phyloP scores from a whole-genome alignment of 768 basidiomycete species.

The Grammothele lineata region DNA sequence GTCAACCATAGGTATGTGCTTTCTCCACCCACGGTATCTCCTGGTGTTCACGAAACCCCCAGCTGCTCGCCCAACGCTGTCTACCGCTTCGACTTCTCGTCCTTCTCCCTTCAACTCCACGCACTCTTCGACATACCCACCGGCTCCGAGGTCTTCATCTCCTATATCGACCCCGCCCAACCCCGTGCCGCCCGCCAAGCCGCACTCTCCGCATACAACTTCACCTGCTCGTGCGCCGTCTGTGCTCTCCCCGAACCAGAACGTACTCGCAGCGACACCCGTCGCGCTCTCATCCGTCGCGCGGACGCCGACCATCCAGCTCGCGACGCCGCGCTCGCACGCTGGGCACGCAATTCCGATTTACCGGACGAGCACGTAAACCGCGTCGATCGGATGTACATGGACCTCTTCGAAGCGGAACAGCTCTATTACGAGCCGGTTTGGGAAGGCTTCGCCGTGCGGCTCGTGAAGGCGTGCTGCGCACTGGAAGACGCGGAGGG shows the following conservation, averaged over 20 bases:
- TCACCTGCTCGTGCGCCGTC: conserved; percentile 5
- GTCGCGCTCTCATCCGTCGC: conserved; percentile 5
- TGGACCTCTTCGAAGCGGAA: conserved; percentile 7
- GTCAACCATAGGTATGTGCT: conserved; percentile 4
- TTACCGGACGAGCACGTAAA: conserved; percentile 3
- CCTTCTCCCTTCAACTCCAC: conserved; percentile 4
- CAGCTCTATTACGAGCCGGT: conserved; percentile 8
- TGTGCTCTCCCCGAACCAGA: conserved; percentile 3
- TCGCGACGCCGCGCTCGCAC: conserved; percentile 3
- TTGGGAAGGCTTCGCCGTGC: conserved; percentile 2
- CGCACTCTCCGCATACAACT: conserved; percentile 3
- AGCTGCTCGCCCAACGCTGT: conserved; percentile 12
- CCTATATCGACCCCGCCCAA: conserved; percentile 9
- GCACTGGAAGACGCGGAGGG: conserved; percentile 7
- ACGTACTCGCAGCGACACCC: conserved; percentile 1
- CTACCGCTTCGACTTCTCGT: not conserved
- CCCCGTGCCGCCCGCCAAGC: conserved; percentile 1
- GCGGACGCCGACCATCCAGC: not conserved
- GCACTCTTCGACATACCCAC: conserved; percentile 5
- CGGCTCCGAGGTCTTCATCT: conserved; percentile 1
- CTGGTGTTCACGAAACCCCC: not conserved
- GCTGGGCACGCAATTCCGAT: not conserved
- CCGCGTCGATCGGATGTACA: conserved; percentile 5
- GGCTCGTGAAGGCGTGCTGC: conserved; percentile 8
- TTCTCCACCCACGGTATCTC: not conserved